Evolutionary conservation across 2,329 filamentous ascomycete species (phyloP).

Genomic region (Claviceps humidiphila): DNA sequence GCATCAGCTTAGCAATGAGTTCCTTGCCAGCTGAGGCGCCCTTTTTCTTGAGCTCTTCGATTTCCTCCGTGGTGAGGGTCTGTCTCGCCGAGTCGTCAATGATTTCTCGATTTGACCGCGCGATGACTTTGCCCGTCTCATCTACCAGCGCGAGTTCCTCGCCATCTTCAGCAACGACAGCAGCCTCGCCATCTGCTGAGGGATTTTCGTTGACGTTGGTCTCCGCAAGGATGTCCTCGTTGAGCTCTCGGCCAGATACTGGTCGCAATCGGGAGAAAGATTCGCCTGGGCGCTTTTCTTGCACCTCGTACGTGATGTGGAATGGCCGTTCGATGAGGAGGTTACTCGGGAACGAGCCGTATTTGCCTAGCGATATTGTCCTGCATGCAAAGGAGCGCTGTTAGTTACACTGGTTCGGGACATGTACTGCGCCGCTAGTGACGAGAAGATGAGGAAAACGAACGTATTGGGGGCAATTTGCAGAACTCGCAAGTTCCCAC

Average conservation of each 20-base stretch:
- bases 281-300: conserved; percentile 54
- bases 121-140: conserved; percentile 31
- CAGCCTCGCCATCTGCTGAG: conserved; percentile 28
- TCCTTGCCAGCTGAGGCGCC: conserved; percentile 72
- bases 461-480: conserved; percentile 50
- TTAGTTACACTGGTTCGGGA: conserved; percentile 10
- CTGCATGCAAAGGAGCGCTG: conserved; percentile 30
- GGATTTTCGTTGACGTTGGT: conserved; percentile 22
- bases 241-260: conserved; percentile 68
- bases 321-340: conserved; percentile 84
- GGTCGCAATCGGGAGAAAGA: conserved; percentile 59
- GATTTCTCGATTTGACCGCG: conserved; percentile 44
- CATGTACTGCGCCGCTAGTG: neutral
- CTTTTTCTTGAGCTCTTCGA: conserved; percentile 60
- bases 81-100: conserved; percentile 56
- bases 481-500: conserved; percentile 42
- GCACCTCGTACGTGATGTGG: conserved; percentile 80
- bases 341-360: conserved; percentile 80
- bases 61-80: conserved; percentile 61
- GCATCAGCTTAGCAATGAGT: conserved; percentile 81
- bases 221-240: conserved; percentile 59
- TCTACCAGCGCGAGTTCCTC: conserved; percentile 30
- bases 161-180: conserved; percentile 22
- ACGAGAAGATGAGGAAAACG: conserved; percentile 7
- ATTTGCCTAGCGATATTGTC: conserved; percentile 80